Percentiles rank a stretch among this genome's conserved stretches.
Conservation (phyloP, 176 grass and related monocot genomes). For the Hordeum vulgare region MorexV3_pseudomolecules_assembly NC_058520.1:597237354-597237853, state of each 20-base stretch:
- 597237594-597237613: neutral
- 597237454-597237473: slow-evolving; percentile 20
- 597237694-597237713: neutral
- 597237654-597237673: neutral
- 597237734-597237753: neutral
- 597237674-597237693: neutral
- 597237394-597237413: neutral
- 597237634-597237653: neutral
- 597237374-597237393: slow-evolving; percentile 17
- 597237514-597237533: neutral
- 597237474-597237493: slow-evolving; percentile 1
- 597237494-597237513: slow-evolving; percentile 7
- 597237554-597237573: neutral
- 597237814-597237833: neutral
- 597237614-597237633: neutral
- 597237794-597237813: neutral
- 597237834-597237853: neutral
- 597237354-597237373: neutral
- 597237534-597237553: too few relatives aligned
- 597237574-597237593: neutral
- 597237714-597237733: neutral
- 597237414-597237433: neutral
- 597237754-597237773: neutral
- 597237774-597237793: neutral
- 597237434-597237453: slow-evolving; percentile 23